These are phyloP conservation scores for Phaeosphaeria sp. DNA, from an alignment of 2,329 filamentous ascomycete genomes.

Conservation along the genomic window DNA sequence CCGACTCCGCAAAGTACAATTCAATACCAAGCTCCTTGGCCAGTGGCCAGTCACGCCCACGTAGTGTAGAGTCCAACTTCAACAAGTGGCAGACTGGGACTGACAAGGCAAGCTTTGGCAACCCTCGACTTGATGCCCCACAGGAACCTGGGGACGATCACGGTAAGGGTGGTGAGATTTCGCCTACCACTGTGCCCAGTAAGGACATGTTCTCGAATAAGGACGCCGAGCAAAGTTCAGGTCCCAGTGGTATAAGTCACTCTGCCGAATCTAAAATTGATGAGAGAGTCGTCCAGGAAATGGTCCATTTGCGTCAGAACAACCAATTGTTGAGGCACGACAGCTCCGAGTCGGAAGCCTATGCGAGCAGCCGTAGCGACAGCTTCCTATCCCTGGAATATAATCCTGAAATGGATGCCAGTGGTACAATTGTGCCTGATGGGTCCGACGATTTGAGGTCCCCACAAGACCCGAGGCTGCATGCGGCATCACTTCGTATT, in stretches of 20 bases:
- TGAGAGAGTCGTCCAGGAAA: slow-evolving; percentile 45
- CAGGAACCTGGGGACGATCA: slow-evolving; percentile 15
- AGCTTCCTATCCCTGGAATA: slow-evolving; percentile 36
- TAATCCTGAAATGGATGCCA: slow-evolving; percentile 48
- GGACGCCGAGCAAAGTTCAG: slow-evolving; percentile 15
- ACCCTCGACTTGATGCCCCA: slow-evolving; percentile 10
- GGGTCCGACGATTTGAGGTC: slow-evolving; percentile 32
- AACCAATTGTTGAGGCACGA: slow-evolving; percentile 50
- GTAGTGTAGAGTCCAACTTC: slow-evolving; percentile 31
- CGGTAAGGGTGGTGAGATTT: slow-evolving; percentile 32
- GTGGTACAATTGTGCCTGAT: slow-evolving; percentile 51
- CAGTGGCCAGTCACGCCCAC: slow-evolving; percentile 39
- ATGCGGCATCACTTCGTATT: slow-evolving; percentile 19
- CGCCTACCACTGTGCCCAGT: slow-evolving; percentile 36
- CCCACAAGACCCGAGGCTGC: slow-evolving; percentile 27
- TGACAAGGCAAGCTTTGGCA: slow-evolving; percentile 44
- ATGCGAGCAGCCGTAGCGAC: slow-evolving; percentile 38
- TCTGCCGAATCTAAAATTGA: slow-evolving; percentile 29
- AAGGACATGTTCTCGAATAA: slow-evolving; percentile 12
- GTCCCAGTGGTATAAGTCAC: slow-evolving; percentile 19
- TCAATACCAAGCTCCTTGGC: slow-evolving; percentile 61
- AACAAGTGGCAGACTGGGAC: slow-evolving; percentile 34
- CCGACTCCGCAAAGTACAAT: slow-evolving; percentile 60
- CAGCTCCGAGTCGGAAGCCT: slow-evolving; percentile 49
- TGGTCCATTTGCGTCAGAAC: slow-evolving; percentile 47